Base-by-base conservation (phyloP, 2,329 filamentous ascomycete genomes). In the Seiridium unicorne region DNA sequence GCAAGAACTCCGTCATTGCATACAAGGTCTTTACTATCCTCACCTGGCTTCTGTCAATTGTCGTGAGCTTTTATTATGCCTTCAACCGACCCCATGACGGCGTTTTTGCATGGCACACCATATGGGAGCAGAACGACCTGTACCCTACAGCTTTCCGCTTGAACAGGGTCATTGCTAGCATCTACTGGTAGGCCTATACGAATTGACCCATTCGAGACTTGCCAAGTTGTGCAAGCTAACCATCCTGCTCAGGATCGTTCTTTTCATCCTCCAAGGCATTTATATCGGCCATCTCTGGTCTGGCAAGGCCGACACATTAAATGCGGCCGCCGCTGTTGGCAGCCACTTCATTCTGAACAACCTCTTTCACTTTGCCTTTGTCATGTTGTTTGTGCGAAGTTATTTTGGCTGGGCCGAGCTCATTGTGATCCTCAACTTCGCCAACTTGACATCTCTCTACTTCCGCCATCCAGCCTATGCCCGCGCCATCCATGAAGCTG, bases 331-430 rank as follows among this genome's bases (percentile, higher is more conserved):
- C 65, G 88, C 90, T 65, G 89, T 96, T 11, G 92, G 91, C 62
- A 84, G 86, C 66, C 91, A 96, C 79, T 96, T 94, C 76, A 92
- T 96, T 73, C 72, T 90, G 68, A 90, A 92, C 82, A 97, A 96
- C 75, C 78, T 97, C 47, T 83, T 96, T 62, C 86, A 92, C 74
- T 90, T 93, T 66, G 86, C 84, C 66, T 96, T 93, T 74, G 84
- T 96, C 68, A 87, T 93, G 79, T 85, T 96, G 63, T 96, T 94
- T 80, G 89, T 91, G 57, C 86, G 89, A 67, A 85, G 81, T 54
- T 84, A 90, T 74, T 95, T 93, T 77, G 83, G 85, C 79, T 86
- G 88, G 76, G 87, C 91, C 8, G 89, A 94, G 78, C 62, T 96
- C 53, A 82, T 96, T 55, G 77, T 96, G 61, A 77, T 93, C 64